A percentile compares a stretch with the other conserved stretches of the same genome.
Evolutionary conservation across 2,329 filamentous ascomycete species (phyloP).

Genomic region (Fusarium circinatum): DNA sequence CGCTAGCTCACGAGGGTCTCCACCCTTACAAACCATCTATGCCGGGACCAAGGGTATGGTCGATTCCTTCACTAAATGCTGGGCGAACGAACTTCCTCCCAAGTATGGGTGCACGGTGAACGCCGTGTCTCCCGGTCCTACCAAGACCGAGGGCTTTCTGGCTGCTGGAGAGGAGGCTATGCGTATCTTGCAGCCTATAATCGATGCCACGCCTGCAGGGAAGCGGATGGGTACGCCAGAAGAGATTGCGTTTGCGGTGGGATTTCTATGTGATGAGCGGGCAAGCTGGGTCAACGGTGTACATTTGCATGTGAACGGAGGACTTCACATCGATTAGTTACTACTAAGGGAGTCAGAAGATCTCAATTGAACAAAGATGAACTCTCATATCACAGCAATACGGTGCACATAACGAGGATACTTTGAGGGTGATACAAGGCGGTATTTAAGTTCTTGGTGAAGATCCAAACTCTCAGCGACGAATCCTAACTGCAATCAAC

Average conservation of each 20-base stretch:
- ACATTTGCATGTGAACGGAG: background rate
- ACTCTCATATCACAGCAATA: background rate
- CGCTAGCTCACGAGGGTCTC: background rate
- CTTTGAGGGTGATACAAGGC: too few relatives aligned
- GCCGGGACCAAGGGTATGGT: background rate
- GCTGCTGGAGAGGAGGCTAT: background rate
- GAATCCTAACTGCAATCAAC: too few relatives aligned
- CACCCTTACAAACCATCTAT: background rate
- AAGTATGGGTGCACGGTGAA: background rate
- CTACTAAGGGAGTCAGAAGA: rapidly evolving
- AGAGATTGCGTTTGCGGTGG: background rate
- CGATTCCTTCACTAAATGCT: background rate
- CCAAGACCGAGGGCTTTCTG: background rate
- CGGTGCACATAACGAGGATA: too few relatives aligned
- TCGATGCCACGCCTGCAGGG: background rate
- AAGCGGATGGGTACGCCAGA: background rate
- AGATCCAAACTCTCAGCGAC: too few relatives aligned
- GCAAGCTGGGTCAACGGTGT: background rate
- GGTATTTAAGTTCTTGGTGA: too few relatives aligned
- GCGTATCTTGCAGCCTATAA: background rate
- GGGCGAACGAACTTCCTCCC: background rate
- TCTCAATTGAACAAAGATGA: background rate
- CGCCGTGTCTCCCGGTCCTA: background rate
- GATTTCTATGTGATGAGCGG: background rate
- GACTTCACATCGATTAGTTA: background rate